Conservation (phyloP, 768 basidiomycete genomes). For the Clavaria fumosa region DNA sequence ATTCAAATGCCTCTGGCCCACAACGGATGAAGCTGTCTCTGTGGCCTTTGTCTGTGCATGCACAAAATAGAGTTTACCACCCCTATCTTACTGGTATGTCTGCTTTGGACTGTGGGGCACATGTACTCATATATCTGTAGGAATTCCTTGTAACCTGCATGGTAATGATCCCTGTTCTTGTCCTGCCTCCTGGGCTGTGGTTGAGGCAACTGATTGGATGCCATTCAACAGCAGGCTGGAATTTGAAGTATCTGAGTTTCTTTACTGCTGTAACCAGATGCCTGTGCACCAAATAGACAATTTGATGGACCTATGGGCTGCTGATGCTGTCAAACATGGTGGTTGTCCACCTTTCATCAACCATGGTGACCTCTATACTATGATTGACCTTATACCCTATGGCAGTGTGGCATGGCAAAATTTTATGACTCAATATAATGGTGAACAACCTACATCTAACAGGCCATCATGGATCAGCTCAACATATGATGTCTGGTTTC, state of each 20-base stretch:
- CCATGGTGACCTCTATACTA: constrained; percentile 13
- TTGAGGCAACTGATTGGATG: no score
- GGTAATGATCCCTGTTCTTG: no score
- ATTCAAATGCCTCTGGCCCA: no score
- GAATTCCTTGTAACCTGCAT: no score
- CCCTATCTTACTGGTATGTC: no score
- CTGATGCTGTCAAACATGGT: not conserved
- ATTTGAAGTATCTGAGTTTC: not conserved
- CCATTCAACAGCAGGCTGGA: not conserved
- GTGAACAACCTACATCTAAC: constrained; percentile 10
- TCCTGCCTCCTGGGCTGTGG: no score
- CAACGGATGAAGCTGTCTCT: no score
- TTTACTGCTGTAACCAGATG: not conserved
- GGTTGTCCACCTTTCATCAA: constrained; percentile 12
- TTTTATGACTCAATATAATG: constrained; percentile 11
- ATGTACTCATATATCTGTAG: no score
- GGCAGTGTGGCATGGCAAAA: constrained; percentile 18
- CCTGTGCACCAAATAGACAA: not conserved
- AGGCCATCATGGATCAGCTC: constrained; percentile 19
- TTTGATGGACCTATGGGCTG: constrained; percentile 1
- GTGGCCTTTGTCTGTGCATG: no score
- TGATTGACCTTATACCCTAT: constrained; percentile 14
- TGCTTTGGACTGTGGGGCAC: no score
- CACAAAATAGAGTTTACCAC: no score
- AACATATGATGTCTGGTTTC: constrained; percentile 19